phyloP scores from a whole-genome alignment of 495 filamentous ascomycete genomes.

The Hyaloscypha hepaticicola region DNA sequence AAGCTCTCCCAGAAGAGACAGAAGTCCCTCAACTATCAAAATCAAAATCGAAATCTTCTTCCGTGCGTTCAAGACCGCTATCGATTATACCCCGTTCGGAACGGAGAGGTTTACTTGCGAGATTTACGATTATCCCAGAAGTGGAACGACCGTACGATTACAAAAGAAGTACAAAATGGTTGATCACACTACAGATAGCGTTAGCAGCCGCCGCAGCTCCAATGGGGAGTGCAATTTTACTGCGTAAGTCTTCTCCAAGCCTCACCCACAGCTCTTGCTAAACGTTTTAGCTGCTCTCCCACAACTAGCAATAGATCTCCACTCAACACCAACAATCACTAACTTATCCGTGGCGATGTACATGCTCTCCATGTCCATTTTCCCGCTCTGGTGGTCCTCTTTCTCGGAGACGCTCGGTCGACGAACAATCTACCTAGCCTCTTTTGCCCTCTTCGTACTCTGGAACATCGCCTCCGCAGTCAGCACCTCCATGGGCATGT shows the following conservation, averaged over 20 bases:
- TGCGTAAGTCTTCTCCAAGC: conserved; percentile 59
- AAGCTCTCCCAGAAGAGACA: conserved; percentile 10
- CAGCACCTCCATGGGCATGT: conserved; percentile 75
- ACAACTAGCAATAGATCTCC: conserved; percentile 63
- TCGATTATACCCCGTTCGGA: conserved; percentile 61
- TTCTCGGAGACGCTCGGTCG: conserved; percentile 84
- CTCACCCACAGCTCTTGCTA: conserved; percentile 6
- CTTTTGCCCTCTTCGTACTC: conserved; percentile 76
- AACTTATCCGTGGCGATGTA: conserved; percentile 86
- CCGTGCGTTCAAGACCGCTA: conserved; percentile 39
- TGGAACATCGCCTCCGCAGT: conserved; percentile 74
- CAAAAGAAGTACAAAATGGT: conserved; percentile 72
- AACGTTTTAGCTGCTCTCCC: conserved; percentile 64
- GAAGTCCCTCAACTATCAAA: conserved; percentile 14
- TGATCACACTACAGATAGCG: conserved; percentile 77
- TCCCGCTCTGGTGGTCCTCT: conserved; percentile 92
- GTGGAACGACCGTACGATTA: conserved; percentile 76
- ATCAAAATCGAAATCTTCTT: conserved; percentile 39
- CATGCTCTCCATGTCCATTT: conserved; percentile 88
- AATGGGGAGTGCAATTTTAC: conserved; percentile 81
- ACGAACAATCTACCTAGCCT: conserved; percentile 80
- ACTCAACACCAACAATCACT: conserved; percentile 66
- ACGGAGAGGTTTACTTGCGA: conserved; percentile 73
- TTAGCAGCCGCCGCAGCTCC: conserved; percentile 74
- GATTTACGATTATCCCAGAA: conserved; percentile 77